phyloP scores from a whole-genome alignment of 2,329 filamentous ascomycete genomes.

The Bipolaris sorokiniana region DNA sequence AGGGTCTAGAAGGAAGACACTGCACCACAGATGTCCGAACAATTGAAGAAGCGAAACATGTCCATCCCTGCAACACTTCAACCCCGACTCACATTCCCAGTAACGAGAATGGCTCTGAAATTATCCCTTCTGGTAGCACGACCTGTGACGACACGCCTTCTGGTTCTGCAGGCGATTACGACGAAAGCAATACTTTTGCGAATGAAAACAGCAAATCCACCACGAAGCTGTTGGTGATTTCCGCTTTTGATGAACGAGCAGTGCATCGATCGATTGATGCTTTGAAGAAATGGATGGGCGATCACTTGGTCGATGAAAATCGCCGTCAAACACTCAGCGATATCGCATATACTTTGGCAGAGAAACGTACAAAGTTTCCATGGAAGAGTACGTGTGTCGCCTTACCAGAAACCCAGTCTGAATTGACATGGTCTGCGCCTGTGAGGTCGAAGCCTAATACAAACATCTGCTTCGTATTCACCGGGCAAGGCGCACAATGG shows the following conservation, averaged over 20 bases:
- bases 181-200: neutral
- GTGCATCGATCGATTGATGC: constrained; percentile 2
- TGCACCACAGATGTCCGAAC: neutral
- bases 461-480: constrained; percentile 31
- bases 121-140: neutral
- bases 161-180: neutral
- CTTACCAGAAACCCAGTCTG: neutral
- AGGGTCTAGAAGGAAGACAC: constrained; percentile 2
- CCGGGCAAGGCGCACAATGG: constrained; percentile 43
- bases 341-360: constrained; percentile 17
- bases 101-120: neutral
- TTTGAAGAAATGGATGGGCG: constrained; percentile 6
- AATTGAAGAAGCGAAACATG: neutral
- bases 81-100: neutral
- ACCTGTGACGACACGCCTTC: neutral
- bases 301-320: neutral
- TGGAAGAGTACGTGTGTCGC: constrained; percentile 15
- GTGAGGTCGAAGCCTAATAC: neutral
- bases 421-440: constrained; percentile 9
- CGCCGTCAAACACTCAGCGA: constrained; percentile 4
- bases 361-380: constrained; percentile 16
- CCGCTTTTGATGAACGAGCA: constrained; percentile 18
- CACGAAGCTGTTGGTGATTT: constrained; percentile 7
- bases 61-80: neutral
- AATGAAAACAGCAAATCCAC: neutral